Evolutionary conservation across 495 filamentous ascomycete species (phyloP), one percentile per base, ranked within the genome.

Genomic region (Hapsidospora chrysogenum): DNA sequence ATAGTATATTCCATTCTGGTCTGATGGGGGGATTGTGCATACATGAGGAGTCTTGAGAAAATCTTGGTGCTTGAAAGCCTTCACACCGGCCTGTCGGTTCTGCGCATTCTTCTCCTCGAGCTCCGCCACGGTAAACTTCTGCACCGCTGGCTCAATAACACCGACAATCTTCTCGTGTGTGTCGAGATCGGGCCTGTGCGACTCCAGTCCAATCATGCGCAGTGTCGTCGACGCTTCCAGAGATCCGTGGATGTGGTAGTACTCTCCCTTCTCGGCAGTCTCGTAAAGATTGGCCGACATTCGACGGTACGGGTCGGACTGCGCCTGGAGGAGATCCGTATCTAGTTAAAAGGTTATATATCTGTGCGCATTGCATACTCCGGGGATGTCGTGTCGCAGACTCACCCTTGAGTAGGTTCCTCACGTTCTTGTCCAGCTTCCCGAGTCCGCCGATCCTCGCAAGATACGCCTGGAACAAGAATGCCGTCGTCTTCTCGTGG

Each of bases 211-310:
- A 35, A 84, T 71, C 77, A 82, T 84, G 32, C 70, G 58, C 35
- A 84, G 56, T 2, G 76, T 77, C 5, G 63, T 70, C 9, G 62
- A 68, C 13, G 80, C 79, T 39, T 82, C 76, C 13, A 85, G 51
- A 1, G 79, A 84, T 19, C 80, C 79, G 51, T 85, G 80, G 37
- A 84, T 79, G 47, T 86, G 80, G 48, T 76, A 85, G 48, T 66
- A 86, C 44, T 76, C 63, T 29, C 63, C 68, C 17, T 54, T 59
- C 32, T 63, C 66, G 48, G 71, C 76, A 4, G 78, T 84, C 39
- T 67, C 63, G 56, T 84, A 86, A 9, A 84, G 56, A 50, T 81
- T 82, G 10, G 78, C 78, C 17, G 78, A 80, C 43, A 84, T 64
- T 25, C 79, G 70, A 21, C 78, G 70, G 47, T 86, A 83, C 13